Evolutionary conservation across 148 eudicot genomes (phyloP).

Genomic region (Gaultheria prostrata): DNA sequence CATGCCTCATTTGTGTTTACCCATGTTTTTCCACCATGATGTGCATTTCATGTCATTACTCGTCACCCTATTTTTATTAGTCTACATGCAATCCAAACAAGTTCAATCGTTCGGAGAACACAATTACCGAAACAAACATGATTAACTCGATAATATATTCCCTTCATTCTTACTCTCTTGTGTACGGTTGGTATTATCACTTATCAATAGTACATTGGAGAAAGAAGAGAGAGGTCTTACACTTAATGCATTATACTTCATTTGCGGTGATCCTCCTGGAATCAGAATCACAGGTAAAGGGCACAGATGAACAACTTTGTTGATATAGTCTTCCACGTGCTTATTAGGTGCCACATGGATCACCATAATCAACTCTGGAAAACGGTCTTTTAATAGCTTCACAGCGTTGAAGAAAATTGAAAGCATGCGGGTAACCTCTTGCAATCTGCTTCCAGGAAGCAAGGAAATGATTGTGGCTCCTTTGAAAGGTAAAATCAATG

Average conservation of each 20-base stretch:
- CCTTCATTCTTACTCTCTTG: background rate
- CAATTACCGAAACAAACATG: background rate
- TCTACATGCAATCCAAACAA: background rate
- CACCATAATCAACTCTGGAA: slow-evolving; percentile 45
- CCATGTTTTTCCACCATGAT: background rate
- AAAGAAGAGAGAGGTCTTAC: slow-evolving; percentile 41
- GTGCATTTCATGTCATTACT: background rate
- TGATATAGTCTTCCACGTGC: slow-evolving; percentile 64
- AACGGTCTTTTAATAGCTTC: slow-evolving; percentile 46
- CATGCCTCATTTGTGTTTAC: background rate
- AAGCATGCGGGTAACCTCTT: slow-evolving; percentile 92
- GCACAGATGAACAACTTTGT: slow-evolving; percentile 40
- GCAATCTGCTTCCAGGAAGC: slow-evolving; percentile 98
- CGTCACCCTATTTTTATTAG: background rate
- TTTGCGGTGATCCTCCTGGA: slow-evolving; percentile 56
- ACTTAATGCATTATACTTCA: slow-evolving; percentile 63
- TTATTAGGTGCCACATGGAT: slow-evolving; percentile 81
- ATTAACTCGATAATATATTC: background rate
- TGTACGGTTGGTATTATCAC: background rate
- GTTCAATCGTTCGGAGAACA: background rate
- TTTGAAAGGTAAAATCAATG: slow-evolving; percentile 18
- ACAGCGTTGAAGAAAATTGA: slow-evolving; percentile 63
- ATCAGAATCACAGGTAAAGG: slow-evolving; percentile 54
- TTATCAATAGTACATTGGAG: background rate
- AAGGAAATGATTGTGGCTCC: slow-evolving; percentile 61